phyloP scores from a whole-genome alignment of 331 rosid species.

The Erythrophleum ivorense region DNA sequence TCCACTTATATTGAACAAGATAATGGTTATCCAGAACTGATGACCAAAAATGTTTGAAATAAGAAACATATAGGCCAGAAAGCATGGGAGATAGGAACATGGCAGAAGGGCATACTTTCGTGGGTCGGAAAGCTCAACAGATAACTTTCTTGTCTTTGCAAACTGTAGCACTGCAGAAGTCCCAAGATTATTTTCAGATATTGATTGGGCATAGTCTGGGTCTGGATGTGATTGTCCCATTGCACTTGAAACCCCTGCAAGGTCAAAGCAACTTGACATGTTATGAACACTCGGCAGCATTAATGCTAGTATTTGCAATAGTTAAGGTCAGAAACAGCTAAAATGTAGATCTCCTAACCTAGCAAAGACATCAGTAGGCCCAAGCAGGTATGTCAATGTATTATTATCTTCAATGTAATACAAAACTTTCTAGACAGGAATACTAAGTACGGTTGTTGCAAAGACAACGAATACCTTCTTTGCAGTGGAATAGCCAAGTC shows the following conservation, averaged over 20 bases:
- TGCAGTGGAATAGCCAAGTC: background rate
- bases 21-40: background rate
- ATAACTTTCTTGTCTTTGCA: slow-evolving; percentile 81
- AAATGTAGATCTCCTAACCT: background rate
- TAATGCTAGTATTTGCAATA: slow-evolving; percentile 35
- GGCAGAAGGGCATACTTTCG: slow-evolving; percentile 60
- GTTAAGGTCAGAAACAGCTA: slow-evolving; percentile 35
- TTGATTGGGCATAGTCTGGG: slow-evolving; percentile 59
- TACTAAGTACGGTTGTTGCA: background rate
- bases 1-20: background rate
- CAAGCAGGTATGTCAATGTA: background rate
- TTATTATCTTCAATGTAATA: background rate
- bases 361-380: background rate
- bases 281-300: slow-evolving; percentile 37
- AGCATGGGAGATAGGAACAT: slow-evolving; percentile 16
- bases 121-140: slow-evolving; percentile 76
- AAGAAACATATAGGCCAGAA: background rate
- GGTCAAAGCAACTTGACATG: slow-evolving; percentile 41
- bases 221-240: slow-evolving; percentile 57
- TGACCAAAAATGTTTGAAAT: background rate
- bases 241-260: slow-evolving; percentile 65
- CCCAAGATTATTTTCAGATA: slow-evolving; percentile 60
- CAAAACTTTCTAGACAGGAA: background rate
- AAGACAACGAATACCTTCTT: background rate
- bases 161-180: slow-evolving; percentile 65